Evolutionary conservation across 169 alveolate genomes (phyloP).

Genomic region (Plasmodium knowlesi): DNA sequence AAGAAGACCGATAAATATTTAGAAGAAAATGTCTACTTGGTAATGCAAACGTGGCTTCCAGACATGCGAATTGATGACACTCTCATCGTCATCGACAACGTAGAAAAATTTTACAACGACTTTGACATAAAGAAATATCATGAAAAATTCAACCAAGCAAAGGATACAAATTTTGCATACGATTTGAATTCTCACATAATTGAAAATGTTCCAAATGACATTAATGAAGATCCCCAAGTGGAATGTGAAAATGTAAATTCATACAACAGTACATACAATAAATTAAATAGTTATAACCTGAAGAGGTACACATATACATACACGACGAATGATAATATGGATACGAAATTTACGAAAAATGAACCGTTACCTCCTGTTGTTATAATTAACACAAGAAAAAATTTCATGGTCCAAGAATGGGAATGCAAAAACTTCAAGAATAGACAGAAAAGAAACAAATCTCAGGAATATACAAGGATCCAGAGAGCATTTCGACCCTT

Average conservation of each 20-base stretch:
- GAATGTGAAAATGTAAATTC: constrained; percentile 54
- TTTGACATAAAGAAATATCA: constrained; percentile 65
- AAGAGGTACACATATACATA: constrained; percentile 58
- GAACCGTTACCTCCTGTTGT: constrained; percentile 71
- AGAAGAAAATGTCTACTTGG: constrained; percentile 62
- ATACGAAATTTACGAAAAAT: constrained; percentile 38
- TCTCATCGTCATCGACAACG: constrained; percentile 40
- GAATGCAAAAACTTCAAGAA: constrained; percentile 61
- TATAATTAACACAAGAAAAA: constrained; percentile 51
- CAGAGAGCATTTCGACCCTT: constrained; percentile 75
- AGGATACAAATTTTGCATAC: constrained; percentile 13
- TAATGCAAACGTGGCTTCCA: constrained; percentile 63
- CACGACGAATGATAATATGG: constrained; percentile 55
- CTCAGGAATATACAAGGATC: constrained; percentile 50
- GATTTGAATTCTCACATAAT: constrained; percentile 29
- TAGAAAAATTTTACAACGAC: constrained; percentile 43
- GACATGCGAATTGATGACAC: constrained; percentile 71
- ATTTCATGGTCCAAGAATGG: constrained; percentile 66
- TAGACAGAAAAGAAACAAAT: constrained; percentile 52
- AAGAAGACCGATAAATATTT: constrained; percentile 66
- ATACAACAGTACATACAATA: constrained; percentile 54
- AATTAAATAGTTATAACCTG: constrained; percentile 36
- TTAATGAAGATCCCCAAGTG: constrained; percentile 54
- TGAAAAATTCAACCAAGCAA: constrained; percentile 40
- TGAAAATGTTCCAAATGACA: constrained; percentile 59